Evolutionary conservation across 192 early-diverging fungal species (phyloP), one percentile per base, ranked within the genome.

Genomic region (Martensiomyces pterosporus): DNA sequence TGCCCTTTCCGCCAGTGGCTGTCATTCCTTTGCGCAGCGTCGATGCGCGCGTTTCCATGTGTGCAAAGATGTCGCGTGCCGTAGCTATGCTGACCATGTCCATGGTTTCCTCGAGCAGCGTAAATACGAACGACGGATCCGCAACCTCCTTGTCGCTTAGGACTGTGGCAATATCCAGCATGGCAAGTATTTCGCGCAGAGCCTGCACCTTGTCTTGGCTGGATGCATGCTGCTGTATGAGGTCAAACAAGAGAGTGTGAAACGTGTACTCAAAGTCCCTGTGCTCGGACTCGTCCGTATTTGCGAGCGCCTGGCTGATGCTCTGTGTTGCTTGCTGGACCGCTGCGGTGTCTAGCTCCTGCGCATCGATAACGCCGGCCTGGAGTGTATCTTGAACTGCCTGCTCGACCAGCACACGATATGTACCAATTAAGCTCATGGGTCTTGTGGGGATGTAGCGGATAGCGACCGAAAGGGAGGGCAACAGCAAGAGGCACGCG

Each of bases 1-100:
- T 64, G 15, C 86, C 89, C 54, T 97, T 97, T 39, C 94, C 94
- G 49, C 78, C 79, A 1, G 66, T 80, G 12, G 88, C 80, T 13
- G 80, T 57, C 73, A 94, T 86, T 46, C 72, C 73, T 76, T 87
- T 50, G 7, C 64, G 49, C 25, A 77, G 34, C 14, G 46, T 22
- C 15, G 27, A 3, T 1, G 56, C 54, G 7, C 75, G 67, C 17
- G 42, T 34, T 47, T 77, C 75, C 10, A 77, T 23, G 16, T 72
- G 64, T 9, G 35, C 57, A 47, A 77, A 77, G 1, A 77, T n/a
- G 15, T 22, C 33, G 16, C 32, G n/a, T 0, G 54, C 57, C 3
- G 27, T 29, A 9, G 18, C 25, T 1, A 66, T 51, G 41, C 49
- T 51, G 27, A 66, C 54, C 54, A 57, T 60, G 33, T 74, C 70